Conservation (phyloP, 2,329 filamentous ascomycete genomes). For the Ophiognomonia clavigignenti-juglandacearum region DNA sequence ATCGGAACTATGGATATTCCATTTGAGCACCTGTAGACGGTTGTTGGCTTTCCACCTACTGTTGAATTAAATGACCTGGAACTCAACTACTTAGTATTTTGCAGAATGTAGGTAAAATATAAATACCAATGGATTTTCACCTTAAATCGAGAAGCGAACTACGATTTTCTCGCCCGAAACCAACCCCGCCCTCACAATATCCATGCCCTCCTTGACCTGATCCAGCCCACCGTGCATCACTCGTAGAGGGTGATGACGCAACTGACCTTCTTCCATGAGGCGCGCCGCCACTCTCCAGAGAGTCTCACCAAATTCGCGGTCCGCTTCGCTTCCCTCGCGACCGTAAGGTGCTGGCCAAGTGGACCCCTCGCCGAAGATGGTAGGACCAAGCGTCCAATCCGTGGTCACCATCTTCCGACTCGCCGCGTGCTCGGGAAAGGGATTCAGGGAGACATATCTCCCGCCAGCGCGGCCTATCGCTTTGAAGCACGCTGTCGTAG, state of each 20-base stretch:
- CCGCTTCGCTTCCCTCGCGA: neutral
- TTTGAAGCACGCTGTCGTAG: slow-evolving; percentile 30
- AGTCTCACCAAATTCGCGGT: neutral
- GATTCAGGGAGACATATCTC: slow-evolving; percentile 16
- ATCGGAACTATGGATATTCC: too few species aligned
- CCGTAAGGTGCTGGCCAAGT: neutral
- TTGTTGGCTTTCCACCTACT: too few species aligned
- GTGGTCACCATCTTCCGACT: neutral
- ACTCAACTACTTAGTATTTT: too few species aligned
- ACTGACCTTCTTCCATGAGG: neutral
- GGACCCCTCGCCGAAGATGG: neutral
- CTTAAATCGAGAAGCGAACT: neutral
- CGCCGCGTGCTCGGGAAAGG: neutral
- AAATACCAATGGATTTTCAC: too few species aligned
- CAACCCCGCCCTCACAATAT: neutral
- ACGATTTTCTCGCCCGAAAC: neutral
- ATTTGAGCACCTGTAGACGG: too few species aligned
- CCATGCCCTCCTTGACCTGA: neutral
- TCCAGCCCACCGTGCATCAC: neutral
- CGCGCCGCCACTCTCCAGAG: neutral
- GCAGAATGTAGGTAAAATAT: too few species aligned
- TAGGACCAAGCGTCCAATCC: neutral
- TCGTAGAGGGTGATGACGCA: neutral
- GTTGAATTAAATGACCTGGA: too few species aligned
- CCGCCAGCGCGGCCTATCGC: slow-evolving; percentile 30